Evolutionary conservation across 495 filamentous ascomycete species (phyloP).

Genomic region (Cenococcum geophilum): DNA sequence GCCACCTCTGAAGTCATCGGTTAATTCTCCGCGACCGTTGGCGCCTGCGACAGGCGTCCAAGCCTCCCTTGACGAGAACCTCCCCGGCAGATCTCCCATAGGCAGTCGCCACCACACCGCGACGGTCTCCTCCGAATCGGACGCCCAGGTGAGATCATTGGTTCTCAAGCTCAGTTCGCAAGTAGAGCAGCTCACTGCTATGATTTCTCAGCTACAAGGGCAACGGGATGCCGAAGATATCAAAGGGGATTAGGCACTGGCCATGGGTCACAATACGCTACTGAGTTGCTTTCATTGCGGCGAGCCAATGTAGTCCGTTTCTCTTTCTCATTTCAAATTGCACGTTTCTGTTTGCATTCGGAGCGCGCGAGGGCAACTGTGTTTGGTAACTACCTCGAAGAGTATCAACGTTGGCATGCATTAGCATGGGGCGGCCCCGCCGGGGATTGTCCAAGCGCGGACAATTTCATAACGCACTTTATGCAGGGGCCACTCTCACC

Average conservation of each 20-base stretch:
- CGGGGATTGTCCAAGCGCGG: neutral
- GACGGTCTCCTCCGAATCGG: conserved; percentile 19
- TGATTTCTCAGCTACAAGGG: conserved; percentile 31
- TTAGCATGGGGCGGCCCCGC: neutral
- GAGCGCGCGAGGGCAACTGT: neutral
- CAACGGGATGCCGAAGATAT: neutral
- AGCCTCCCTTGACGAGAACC: conserved; percentile 19
- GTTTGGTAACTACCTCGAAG: neutral
- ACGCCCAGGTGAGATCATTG: conserved; percentile 30
- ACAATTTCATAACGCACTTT: neutral
- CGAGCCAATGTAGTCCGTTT: too few species aligned
- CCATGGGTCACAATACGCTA: neutral
- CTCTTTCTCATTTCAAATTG: too few species aligned
- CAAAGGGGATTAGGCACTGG: conserved; percentile 16
- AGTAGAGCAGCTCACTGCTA: conserved; percentile 32
- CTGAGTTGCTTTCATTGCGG: neutral
- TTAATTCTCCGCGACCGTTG: conserved; percentile 26
- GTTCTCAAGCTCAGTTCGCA: conserved; percentile 35
- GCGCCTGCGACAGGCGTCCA: conserved; percentile 18
- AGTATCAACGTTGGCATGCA: neutral
- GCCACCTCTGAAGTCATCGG: conserved; percentile 20
- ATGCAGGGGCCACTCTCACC: conserved; percentile 5
- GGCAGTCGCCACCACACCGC: conserved; percentile 19
- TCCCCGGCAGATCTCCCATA: conserved; percentile 13
- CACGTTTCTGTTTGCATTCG: neutral